phyloP scores from a whole-genome alignment of 176 grass and related monocot species.

The Tillandsia leiboldiana region DNA sequence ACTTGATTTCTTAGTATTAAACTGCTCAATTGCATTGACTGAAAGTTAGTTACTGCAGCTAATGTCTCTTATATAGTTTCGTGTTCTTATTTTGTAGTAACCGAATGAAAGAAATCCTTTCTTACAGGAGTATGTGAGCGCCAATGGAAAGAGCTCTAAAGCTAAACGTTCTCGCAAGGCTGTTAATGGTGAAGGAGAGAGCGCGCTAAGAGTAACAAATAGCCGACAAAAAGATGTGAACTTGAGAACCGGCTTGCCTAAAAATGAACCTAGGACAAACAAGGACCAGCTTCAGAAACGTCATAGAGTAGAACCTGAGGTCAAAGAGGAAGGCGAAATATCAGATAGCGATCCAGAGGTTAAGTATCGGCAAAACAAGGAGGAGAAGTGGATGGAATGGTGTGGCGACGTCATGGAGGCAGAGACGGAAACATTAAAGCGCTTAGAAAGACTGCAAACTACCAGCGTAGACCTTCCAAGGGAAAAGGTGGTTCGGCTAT shows the following conservation, averaged over 20 bases:
- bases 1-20: neutral
- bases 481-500: conserved; percentile 61
- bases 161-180: conserved; percentile 46
- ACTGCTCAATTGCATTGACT: neutral
- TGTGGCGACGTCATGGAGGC: conserved; percentile 90
- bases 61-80: neutral
- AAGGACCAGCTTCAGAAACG: conserved; percentile 51
- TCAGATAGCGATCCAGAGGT: conserved; percentile 82
- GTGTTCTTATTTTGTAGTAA: neutral
- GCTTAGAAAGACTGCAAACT: conserved; percentile 83
- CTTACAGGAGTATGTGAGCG: conserved; percentile 77
- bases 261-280: conserved; percentile 42
- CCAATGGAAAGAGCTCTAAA: conserved; percentile 56
- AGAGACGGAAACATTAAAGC: conserved; percentile 82
- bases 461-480: conserved; percentile 92
- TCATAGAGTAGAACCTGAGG: conserved; percentile 64
- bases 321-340: conserved; percentile 99
- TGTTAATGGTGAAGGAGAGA: conserved; percentile 44
- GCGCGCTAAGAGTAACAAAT: conserved; percentile 33
- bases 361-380: conserved; percentile 71
- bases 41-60: neutral
- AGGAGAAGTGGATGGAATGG: conserved; percentile 99
- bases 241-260: conserved; percentile 25
- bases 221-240: conserved; percentile 47
- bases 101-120: conserved; percentile 12